Evolutionary conservation across 2,329 filamentous ascomycete genomes (phyloP).

Genomic region (Claviceps sp.): DNA sequence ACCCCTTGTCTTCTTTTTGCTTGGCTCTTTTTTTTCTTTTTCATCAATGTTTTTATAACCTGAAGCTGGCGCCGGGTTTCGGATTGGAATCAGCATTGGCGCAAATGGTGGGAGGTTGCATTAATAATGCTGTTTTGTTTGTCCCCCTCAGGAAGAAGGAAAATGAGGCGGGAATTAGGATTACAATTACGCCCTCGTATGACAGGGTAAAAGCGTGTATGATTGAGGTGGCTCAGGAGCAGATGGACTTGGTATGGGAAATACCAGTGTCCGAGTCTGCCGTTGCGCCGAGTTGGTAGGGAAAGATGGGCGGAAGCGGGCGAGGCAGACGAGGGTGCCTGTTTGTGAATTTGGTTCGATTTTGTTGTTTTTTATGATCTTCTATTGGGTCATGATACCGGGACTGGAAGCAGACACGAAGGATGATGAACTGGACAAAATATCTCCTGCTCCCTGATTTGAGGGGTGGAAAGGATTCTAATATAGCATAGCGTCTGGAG

Average conservation of each 20-base stretch:
- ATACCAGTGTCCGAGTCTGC: neutral
- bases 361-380: neutral
- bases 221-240: neutral
- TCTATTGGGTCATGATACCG: neutral
- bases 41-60: conserved; percentile 12
- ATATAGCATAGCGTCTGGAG: conserved; percentile 4
- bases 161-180: neutral
- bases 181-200: neutral
- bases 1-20: neutral
- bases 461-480: neutral
- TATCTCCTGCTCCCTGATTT: neutral
- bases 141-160: conserved; percentile 1
- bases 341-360: neutral
- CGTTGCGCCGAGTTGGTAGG: neutral
- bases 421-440: conserved; percentile 4
- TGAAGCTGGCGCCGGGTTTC: conserved; percentile 20
- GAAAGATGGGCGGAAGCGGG: neutral
- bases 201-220: neutral
- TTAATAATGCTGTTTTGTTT: conserved; percentile 5
- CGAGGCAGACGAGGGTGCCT: neutral
- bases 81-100: conserved; percentile 10
- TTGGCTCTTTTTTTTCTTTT: conserved; percentile 9
- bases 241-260: neutral
- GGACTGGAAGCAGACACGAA: neutral
- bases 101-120: conserved; percentile 9